A percentile compares a stretch with the other conserved stretches of the same genome.
Evolutionary conservation across 2,329 filamentous ascomycete species (phyloP).

Genomic region (Colletotrichum sp.): DNA sequence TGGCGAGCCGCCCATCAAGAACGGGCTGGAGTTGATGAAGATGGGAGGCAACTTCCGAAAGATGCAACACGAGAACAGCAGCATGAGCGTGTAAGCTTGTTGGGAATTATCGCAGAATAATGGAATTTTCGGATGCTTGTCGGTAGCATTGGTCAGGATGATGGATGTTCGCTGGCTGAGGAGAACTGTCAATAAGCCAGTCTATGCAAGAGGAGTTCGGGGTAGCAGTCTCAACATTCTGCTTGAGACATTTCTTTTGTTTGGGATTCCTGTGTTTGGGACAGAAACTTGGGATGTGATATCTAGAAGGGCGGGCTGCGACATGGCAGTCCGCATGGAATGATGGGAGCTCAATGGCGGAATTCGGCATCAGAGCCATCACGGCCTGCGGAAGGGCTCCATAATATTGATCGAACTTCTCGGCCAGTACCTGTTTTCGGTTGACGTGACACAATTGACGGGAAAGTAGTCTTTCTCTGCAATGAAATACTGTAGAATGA

Average conservation of each 20-base stretch:
- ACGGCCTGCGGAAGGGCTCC: background rate
- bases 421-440: background rate
- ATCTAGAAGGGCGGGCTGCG: background rate
- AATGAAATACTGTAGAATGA: background rate
- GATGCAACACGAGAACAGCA: background rate
- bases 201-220: background rate
- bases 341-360: background rate
- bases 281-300: background rate
- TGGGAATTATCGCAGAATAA: rapidly evolving
- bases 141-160: background rate
- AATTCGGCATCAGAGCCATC: background rate
- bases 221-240: background rate
- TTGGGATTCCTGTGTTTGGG: background rate
- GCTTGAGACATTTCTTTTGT: background rate
- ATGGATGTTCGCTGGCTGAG: background rate
- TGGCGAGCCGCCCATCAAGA: conserved; percentile 11
- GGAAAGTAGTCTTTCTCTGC: rapidly evolving
- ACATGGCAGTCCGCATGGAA: background rate
- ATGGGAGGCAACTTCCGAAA: background rate
- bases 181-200: background rate
- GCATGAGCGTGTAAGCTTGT: background rate
- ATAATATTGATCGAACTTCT: background rate
- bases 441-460: background rate
- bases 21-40: conserved; percentile 11
- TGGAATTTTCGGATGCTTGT: background rate